Evolutionary conservation across 148 eudicot genomes (phyloP), one percentile per base, ranked within the genome.

Genomic region (Hydrangea macrophylla): DNA sequence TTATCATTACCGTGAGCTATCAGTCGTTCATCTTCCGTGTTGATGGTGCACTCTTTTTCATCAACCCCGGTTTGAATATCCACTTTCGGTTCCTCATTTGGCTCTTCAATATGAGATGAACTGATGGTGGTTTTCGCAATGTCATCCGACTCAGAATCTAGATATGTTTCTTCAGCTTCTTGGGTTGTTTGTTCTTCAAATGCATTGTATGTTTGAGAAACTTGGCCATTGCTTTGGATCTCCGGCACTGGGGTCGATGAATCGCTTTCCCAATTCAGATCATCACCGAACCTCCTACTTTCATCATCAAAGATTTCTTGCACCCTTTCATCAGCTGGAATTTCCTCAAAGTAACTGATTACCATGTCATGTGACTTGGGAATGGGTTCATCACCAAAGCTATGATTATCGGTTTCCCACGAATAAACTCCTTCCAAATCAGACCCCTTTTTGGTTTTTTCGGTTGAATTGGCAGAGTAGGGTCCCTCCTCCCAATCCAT

Each of bases 401-500:
- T 39, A 45, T 15, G 32, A 53, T 39, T 65, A 27, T 59, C 60
- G 50, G 18, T 32, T 9, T n/a, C 37, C 48, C 22, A 48, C 5
- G 32, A 13, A 64, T 65, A 67, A 27, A 18, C 54, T 37, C 39
- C 62, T 65, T 53, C 62, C 15, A 39, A 37, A 55, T 75, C 77
- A 64, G 24, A 26, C 36, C 35, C 75, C 11, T 62, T 20, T 48
- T 74, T 75, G 22, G 54, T 56, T 59, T n/a, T n/a, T n/a, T 72
- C 70, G 23, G 37, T 12, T 15, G 58, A 58, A 59, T 45, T 30
- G 10, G 42, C 70, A 66, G 31, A 65, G 62, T 62, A 20, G 30
- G 65, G 74, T 37, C 81, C 88, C 12, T 73, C 84, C 60, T 86
- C 94, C 92, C 92, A 88, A 15, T 84, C 95, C 82, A 86, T 81